Percentiles rank a stretch among this genome's conserved stretches.
Conservation (phyloP, 2,329 filamentous ascomycete genomes). For the Elsinoe fawcettii region DNA sequence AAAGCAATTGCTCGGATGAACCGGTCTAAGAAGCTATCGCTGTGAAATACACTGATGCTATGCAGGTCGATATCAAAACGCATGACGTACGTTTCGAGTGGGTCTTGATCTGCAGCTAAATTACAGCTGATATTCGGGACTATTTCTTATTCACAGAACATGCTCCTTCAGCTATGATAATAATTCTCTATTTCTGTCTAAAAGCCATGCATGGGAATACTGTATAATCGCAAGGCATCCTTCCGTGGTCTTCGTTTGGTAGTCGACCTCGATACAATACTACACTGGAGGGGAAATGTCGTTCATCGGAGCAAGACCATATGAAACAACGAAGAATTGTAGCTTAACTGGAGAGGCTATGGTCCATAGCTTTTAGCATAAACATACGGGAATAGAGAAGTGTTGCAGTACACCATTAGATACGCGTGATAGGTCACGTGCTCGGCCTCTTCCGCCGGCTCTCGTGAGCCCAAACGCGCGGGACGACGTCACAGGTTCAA, state of each 20-base stretch:
- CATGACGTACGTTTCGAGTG: neutral
- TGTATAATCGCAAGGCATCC: no score
- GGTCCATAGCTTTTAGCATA: no score
- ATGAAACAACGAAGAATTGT: no score
- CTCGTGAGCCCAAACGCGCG: neutral
- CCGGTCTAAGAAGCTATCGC: neutral
- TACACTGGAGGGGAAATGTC: no score
- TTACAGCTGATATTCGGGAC: neutral
- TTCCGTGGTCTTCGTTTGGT: no score
- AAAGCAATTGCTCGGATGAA: neutral
- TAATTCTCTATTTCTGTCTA: no score
- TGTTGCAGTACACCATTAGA: no score
- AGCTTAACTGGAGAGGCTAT: no score
- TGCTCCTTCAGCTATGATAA: neutral
- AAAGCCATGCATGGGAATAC: no score
- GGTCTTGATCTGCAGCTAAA: constrained; percentile 4
- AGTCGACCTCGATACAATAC: no score
- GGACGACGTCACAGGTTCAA: constrained; percentile 12
- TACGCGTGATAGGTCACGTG: neutral
- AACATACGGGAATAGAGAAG: no score
- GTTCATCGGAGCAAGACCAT: no score
- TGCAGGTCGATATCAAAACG: neutral
- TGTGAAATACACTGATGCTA: neutral
- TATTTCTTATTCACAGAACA: neutral
- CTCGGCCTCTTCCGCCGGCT: neutral